These are phyloP conservation scores for Coniochaeta sp. DNA, from an alignment of 2,329 filamentous ascomycete genomes.

Conservation along the genomic window DNA sequence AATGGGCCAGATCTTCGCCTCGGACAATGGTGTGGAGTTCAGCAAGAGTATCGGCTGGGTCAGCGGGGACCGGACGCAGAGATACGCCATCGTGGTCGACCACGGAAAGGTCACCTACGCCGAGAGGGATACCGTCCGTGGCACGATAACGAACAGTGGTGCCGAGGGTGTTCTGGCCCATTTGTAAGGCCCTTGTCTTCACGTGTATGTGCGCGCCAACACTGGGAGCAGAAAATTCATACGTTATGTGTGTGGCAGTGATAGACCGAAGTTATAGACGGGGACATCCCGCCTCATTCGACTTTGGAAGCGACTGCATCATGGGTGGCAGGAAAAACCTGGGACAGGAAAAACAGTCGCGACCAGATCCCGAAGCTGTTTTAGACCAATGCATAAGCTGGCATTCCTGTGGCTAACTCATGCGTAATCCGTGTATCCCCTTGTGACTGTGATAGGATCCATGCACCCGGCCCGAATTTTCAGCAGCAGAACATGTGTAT, in stretches of 20 bases:
- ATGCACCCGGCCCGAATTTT: background rate
- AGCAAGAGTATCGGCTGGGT: slow-evolving; percentile 73
- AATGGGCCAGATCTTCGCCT: slow-evolving; percentile 58
- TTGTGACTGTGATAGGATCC: background rate
- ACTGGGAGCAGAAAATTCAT: background rate
- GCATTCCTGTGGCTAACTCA: background rate
- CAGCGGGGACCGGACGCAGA: slow-evolving; percentile 63
- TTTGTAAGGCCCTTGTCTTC: slow-evolving; percentile 27
- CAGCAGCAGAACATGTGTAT: slow-evolving; percentile 1
- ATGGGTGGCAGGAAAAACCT: no score
- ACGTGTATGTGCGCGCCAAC: background rate
- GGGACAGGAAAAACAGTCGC: background rate
- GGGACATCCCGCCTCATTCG: background rate
- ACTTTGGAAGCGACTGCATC: background rate
- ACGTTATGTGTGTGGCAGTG: background rate
- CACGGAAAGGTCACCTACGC: slow-evolving; percentile 79
- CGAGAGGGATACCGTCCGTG: slow-evolving; percentile 56
- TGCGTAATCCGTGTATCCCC: background rate
- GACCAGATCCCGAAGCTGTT: background rate
- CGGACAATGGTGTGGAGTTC: slow-evolving; percentile 63
- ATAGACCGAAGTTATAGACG: background rate
- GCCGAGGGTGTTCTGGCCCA: slow-evolving; percentile 47
- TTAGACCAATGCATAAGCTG: background rate
- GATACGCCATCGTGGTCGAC: slow-evolving; percentile 76
- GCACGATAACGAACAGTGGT: slow-evolving; percentile 38